These are phyloP conservation scores for Eucalyptus tenuipes DNA, from an alignment of 345 rosid species.

Conservation along the genomic window DNA sequence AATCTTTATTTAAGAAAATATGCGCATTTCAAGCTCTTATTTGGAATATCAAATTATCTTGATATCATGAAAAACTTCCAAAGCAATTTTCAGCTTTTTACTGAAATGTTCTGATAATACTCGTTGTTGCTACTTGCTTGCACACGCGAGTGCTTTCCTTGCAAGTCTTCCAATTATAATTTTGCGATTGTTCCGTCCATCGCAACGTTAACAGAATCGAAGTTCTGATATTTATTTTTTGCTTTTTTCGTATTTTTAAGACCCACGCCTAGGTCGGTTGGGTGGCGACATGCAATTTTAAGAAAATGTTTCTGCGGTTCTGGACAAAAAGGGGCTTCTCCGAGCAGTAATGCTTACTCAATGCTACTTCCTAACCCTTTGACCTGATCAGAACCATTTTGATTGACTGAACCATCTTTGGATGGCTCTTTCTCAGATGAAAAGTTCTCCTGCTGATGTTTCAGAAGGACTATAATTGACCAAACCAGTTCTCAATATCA, in stretches of 20 bases:
- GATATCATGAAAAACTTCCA: no score
- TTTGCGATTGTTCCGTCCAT: neutral
- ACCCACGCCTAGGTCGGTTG: neutral
- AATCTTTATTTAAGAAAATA: rapidly evolving
- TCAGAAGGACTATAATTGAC: neutral
- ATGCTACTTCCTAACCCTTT: neutral
- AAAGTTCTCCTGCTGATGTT: neutral
- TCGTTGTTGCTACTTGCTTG: neutral
- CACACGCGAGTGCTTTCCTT: neutral
- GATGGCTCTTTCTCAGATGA: neutral
- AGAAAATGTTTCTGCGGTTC: neutral
- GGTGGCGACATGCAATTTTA: neutral
- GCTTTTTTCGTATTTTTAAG: neutral
- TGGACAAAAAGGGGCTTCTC: neutral
- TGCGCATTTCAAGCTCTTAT: rapidly evolving
- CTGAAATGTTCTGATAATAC: neutral
- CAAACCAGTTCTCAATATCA: neutral
- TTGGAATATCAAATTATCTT: neutral
- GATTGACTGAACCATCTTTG: neutral
- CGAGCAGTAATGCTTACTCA: neutral
- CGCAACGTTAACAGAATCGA: neutral
- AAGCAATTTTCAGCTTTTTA: no score
- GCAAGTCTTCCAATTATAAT: neutral
- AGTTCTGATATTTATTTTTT: neutral
- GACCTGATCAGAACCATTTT: neutral